Evolutionary conservation across 2,329 filamentous ascomycete genomes (phyloP).

Genomic region (Domatiomyces globalis): DNA sequence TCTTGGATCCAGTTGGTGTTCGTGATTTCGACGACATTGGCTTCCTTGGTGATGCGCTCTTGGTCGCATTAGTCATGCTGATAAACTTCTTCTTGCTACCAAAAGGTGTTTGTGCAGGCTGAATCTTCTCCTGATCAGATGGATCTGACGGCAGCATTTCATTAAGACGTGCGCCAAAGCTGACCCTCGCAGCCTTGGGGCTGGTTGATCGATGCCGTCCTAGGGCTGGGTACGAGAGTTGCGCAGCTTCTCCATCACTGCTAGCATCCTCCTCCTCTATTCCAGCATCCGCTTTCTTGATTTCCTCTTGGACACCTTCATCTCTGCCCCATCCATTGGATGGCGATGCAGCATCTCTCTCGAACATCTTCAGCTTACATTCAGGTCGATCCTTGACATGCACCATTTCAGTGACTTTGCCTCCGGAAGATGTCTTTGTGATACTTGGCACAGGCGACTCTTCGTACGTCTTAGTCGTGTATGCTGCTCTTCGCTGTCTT

Average conservation of each 20-base stretch:
- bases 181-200: not conserved
- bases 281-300: not conserved
- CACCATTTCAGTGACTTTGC: too few relatives aligned
- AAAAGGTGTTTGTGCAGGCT: not conserved
- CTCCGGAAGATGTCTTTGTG: not conserved
- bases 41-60: constrained; percentile 4
- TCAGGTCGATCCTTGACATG: too few relatives aligned
- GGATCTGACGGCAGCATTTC: not conserved
- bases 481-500: not conserved
- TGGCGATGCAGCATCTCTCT: not conserved
- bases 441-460: not conserved
- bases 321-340: not conserved
- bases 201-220: not conserved
- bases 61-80: constrained; percentile 1
- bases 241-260: too few relatives aligned
- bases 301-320: not conserved
- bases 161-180: not conserved
- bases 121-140: not conserved
- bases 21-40: too few relatives aligned
- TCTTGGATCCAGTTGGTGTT: not conserved
- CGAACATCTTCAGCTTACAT: not conserved
- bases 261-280: not conserved
- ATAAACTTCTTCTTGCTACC: constrained; percentile 1
- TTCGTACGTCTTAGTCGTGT: not conserved
- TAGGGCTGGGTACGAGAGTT: too few relatives aligned